Evolutionary conservation across 257 asterid genomes (phyloP).

Genomic region (Eucommia ulmoides): DNA sequence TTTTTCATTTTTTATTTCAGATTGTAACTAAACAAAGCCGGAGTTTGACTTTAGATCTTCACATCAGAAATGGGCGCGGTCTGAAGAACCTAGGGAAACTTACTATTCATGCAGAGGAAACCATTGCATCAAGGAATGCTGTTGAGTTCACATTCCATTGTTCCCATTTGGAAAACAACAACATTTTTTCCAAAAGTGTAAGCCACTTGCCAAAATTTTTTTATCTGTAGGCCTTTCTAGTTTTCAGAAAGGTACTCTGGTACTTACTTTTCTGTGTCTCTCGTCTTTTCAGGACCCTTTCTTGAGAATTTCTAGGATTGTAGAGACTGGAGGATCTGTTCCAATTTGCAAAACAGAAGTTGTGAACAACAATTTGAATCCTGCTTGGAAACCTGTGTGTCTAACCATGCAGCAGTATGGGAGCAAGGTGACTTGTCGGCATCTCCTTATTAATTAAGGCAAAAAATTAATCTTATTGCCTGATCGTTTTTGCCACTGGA

Average conservation of each 20-base stretch:
- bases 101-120: slow-evolving; percentile 73
- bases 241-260: background rate
- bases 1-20: slow-evolving; percentile 25
- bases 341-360: slow-evolving; percentile 99
- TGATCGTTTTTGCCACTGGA: background rate
- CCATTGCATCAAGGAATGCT: slow-evolving; percentile 65
- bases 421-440: slow-evolving; percentile 63
- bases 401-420: slow-evolving; percentile 91
- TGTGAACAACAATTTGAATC: slow-evolving; percentile 66
- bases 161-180: slow-evolving; percentile 82
- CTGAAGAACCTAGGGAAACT: slow-evolving; percentile 52
- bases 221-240: background rate
- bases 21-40: slow-evolving; percentile 51
- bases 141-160: slow-evolving; percentile 76
- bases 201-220: slow-evolving; percentile 1
- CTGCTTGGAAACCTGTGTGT: slow-evolving; percentile 67
- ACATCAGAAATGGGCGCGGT: slow-evolving; percentile 29
- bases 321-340: slow-evolving; percentile 52
- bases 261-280: slow-evolving; percentile 11
- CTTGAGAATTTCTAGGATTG: slow-evolving; percentile 61
- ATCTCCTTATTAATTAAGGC: background rate
- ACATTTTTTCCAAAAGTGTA: slow-evolving; percentile 92
- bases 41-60: slow-evolving; percentile 54
- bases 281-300: slow-evolving; percentile 78
- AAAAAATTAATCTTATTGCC: background rate